Evolutionary conservation across 2,329 filamentous ascomycete genomes (phyloP), one percentile per base, ranked within the genome.

Genomic region (Epichloe uncinata): DNA sequence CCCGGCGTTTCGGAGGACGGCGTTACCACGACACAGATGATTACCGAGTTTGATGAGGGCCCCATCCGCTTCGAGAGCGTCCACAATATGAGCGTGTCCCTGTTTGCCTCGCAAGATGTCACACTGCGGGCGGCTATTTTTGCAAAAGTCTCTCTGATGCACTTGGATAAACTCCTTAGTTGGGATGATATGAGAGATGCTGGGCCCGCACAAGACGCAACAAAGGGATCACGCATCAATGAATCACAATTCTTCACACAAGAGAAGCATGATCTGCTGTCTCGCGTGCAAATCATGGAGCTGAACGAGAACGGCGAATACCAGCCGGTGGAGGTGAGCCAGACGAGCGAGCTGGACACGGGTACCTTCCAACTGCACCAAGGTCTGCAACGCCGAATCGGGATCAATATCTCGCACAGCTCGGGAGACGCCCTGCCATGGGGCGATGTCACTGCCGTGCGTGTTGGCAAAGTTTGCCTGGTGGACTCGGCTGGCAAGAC

Each of bases 131-230:
- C 95, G 8, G 88, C 89, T 45, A 85, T 98, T 53, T 97, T 95
- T 63, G 90, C 93, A 16, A 85, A 85, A 61, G 87, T 95, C 36
- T 93, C 88, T 1, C 73, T 83, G 0, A 96, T 96, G 83, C 93
- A 98, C 68, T 77, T 98, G 20, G 93, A 98, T 66, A 97, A 95
- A 70, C 75, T 98, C 47, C 78, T 96, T 12, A 98, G 93, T 69
- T 98, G 93, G 93, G 93, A 98, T 63, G 93, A 97, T 60, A 96
- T 98, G 83, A 82, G 91, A 52, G 91, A 98, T 65, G 77, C 79
- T 16, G 73, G 82, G 46, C 75, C 77, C 3, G 76, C 78, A 54
- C 75, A 77, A 50, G 71, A 72, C 41, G 74, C 71, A 51, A 64
- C 71, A 5, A 78, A 75, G 53, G 76, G 73, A 41, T 76, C 85